Conservation (phyloP, 768 basidiomycete genomes). For the Termitomyces sp. region DNA sequence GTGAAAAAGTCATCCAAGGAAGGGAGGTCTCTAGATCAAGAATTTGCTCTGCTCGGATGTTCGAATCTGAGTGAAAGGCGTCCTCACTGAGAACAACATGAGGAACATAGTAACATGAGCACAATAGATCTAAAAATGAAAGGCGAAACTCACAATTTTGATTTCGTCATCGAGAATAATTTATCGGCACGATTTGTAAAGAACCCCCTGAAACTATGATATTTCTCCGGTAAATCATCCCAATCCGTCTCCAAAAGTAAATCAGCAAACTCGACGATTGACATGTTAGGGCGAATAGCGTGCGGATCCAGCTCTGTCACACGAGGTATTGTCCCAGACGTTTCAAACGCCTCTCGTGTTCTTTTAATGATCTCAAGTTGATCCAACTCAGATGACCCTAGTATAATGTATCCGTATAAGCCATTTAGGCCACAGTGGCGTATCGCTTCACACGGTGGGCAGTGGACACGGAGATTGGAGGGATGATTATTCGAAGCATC, state of each 20-base stretch:
- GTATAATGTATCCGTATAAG: conserved; percentile 1
- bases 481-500: conserved; percentile 15
- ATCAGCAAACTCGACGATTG: conserved; percentile 7
- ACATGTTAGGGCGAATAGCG: conserved; percentile 6
- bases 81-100: background rate
- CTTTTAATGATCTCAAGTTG: conserved; percentile 19
- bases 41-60: conserved; percentile 4
- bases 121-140: background rate
- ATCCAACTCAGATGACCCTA: conserved; percentile 14
- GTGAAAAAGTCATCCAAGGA: conserved; percentile 11
- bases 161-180: background rate
- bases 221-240: conserved; percentile 5
- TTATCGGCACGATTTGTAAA: conserved; percentile 1
- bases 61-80: background rate
- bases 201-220: conserved; percentile 6
- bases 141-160: background rate
- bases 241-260: conserved; percentile 2
- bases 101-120: background rate
- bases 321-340: conserved; percentile 12
- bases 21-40: background rate
- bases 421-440: conserved; percentile 14
- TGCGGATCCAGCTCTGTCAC: conserved; percentile 14
- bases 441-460: conserved; percentile 17
- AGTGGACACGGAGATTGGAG: conserved; percentile 12
- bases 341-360: conserved; percentile 16